phyloP scores from a whole-genome alignment of 345 rosid species.

The Dovyalis caffra region DNA sequence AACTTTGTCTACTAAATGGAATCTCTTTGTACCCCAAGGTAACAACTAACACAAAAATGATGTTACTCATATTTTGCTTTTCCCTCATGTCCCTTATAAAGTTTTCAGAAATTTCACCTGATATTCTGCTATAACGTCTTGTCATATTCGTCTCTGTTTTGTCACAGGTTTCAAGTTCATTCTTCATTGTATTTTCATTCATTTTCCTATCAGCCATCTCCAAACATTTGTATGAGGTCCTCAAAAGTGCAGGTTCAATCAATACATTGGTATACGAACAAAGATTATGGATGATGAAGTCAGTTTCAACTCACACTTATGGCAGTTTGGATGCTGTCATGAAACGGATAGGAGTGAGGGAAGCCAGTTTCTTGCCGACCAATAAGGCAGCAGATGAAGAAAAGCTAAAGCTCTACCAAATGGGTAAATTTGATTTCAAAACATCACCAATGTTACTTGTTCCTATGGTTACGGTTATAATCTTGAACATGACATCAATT shows the following conservation, averaged over 20 bases:
- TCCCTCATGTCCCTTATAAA: too few species aligned
- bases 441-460: constrained; percentile 32
- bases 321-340: constrained; percentile 35
- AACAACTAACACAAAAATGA: background rate
- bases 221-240: constrained; percentile 28
- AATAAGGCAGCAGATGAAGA: constrained; percentile 32
- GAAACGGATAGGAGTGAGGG: constrained; percentile 24
- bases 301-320: constrained; percentile 22
- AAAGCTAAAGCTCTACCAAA: constrained; percentile 22
- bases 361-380: constrained; percentile 44
- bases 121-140: background rate
- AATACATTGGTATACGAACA: constrained; percentile 28
- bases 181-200: constrained; percentile 19
- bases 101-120: too few species aligned
- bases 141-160: background rate
- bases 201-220: constrained; percentile 24
- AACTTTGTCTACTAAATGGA: constrained; percentile 37
- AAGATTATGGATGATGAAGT: constrained; percentile 44
- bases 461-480: constrained; percentile 30
- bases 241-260: constrained; percentile 22
- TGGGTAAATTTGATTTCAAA: constrained; percentile 40
- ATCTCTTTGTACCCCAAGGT: constrained; percentile 45
- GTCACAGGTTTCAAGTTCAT: constrained; percentile 28
- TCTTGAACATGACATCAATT: constrained; percentile 33
- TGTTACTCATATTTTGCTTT: too few species aligned